Evolutionary conservation across 495 filamentous ascomycete species (phyloP), one percentile per base, ranked within the genome.

Genomic region (Aspergillus mulundensis): DNA sequence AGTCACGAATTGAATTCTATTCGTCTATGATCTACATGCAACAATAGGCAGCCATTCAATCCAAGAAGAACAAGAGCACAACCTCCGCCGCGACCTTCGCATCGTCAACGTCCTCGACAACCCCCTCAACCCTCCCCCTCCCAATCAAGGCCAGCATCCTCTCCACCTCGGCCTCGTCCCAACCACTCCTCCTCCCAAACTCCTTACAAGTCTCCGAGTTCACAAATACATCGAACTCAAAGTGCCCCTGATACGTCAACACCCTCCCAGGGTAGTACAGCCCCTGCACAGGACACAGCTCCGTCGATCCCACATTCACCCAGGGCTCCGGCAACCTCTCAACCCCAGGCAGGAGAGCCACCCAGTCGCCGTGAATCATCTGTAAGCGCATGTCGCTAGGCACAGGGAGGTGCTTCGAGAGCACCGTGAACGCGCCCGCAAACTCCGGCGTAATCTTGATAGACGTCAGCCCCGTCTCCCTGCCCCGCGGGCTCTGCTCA

Each of bases 161-260:
- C n/a, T 23, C 49, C 2, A 71, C 36, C 19, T 49, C 30, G 20
- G 48, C 44, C 39, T 16, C 41, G 1, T 61, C 36, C 72, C 72
- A 76, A 10, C 60, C 62, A 21, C 8, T 23, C 32, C 70, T 54
- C 45, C 59, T 58, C 7, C 60, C 70, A 63, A 75, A 75, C 36
- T 73, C 70, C 7, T 50, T 16, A 14, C 60, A 60, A 50, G 68
- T 62, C 60, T 72, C 72, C 14, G 56, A 42, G 34, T 74, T 79
- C 16, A 66, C 60, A 34, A 69, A 73, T 4, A 54, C 47, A 54
- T 78, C 74, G 39, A 79, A 76, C 46, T 74, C 75, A 45, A 76
- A 71, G 62, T 77, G 74, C 0, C 71, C 70, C 49, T 76, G 74
- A 38, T 70, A 75, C 15, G 71, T 68, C 58, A 77, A 58, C 15